A percentile compares a stretch with the other conserved stretches of the same genome.
phyloP scores from a whole-genome alignment of 2,329 filamentous ascomycete species.

The Talaromyces pinophilus region DNA sequence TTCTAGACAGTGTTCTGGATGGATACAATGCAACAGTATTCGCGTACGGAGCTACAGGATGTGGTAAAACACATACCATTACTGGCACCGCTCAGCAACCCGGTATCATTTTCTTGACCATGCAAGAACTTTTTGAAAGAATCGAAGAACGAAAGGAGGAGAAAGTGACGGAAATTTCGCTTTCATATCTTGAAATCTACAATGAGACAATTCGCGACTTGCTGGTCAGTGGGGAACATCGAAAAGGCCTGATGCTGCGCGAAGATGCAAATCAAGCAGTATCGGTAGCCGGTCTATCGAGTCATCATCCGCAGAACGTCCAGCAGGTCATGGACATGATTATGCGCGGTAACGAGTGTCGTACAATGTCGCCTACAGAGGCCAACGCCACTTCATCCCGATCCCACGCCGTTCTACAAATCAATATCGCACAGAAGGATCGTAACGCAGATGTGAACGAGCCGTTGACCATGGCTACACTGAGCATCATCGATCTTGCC shows the following conservation, averaged over 20 bases:
- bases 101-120: slow-evolving; percentile 97
- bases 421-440: slow-evolving; percentile 93
- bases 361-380: slow-evolving; percentile 94
- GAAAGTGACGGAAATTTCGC: slow-evolving; percentile 83
- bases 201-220: slow-evolving; percentile 98
- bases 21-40: slow-evolving; percentile 99
- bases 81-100: slow-evolving; percentile 88
- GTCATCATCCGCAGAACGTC: slow-evolving; percentile 86
- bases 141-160: slow-evolving; percentile 83
- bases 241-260: slow-evolving; percentile 82
- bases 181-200: slow-evolving; percentile 98
- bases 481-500: slow-evolving; percentile 96
- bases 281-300: slow-evolving; percentile 85
- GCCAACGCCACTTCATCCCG: slow-evolving; percentile 97
- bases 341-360: slow-evolving; percentile 86
- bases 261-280: slow-evolving; percentile 94
- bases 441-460: slow-evolving; percentile 90
- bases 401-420: slow-evolving; percentile 94
- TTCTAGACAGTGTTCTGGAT: slow-evolving; percentile 94
- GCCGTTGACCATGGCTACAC: slow-evolving; percentile 94
- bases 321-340: slow-evolving; percentile 99
- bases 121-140: slow-evolving; percentile 98
- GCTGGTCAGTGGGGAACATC: slow-evolving; percentile 79
- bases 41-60: slow-evolving; percentile 95
- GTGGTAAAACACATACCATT: slow-evolving; percentile 98